A percentile compares a stretch with the other conserved stretches of the same genome.
phyloP scores from a whole-genome alignment of 257 asterid genomes.

The Nicotiana noctiflora region DNA sequence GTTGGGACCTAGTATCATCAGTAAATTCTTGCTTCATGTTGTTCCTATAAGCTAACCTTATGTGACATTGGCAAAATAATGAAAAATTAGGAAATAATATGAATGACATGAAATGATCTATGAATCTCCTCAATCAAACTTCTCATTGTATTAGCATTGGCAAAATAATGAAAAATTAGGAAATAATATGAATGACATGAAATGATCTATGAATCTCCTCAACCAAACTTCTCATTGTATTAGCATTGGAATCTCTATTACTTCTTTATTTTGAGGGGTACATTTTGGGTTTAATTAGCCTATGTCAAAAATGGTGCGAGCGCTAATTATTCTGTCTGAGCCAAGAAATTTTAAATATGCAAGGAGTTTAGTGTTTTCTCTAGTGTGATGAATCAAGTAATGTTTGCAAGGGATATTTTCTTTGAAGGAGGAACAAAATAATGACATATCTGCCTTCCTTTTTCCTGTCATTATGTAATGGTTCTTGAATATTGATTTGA shows the following conservation, averaged over 20 bases:
- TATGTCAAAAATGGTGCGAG: neutral
- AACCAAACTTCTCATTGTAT: neutral
- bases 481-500: neutral
- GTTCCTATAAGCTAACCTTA: neutral
- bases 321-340: neutral
- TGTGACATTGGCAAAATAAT: slow-evolving; percentile 1
- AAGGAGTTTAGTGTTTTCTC: neutral
- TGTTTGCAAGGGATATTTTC: neutral
- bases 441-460: neutral
- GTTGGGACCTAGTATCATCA: neutral
- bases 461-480: neutral
- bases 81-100: neutral
- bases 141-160: neutral
- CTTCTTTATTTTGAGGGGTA: neutral
- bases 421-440: neutral
- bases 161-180: neutral
- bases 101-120: neutral
- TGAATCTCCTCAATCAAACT: neutral
- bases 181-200: neutral
- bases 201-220: neutral
- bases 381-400: slow-evolving; percentile 2
- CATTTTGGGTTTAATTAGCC: neutral
- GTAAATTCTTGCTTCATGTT: neutral
- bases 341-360: neutral
- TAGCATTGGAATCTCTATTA: neutral